These are phyloP conservation scores for Galeopsis tetrahit DNA, from an alignment of 257 asterid genomes.

Conservation along the genomic window DNA sequence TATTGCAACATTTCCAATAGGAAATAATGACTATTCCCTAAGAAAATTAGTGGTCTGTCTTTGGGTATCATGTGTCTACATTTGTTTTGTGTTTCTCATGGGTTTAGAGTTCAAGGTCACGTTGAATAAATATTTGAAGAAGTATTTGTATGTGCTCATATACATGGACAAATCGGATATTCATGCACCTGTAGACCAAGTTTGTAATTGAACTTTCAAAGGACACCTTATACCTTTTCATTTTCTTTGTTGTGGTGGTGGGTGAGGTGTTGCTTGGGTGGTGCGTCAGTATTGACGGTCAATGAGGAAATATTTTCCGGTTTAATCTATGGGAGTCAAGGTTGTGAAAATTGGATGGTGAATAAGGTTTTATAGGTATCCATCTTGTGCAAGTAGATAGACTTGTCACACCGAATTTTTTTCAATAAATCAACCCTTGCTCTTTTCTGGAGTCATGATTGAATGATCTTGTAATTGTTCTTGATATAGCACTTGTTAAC, in stretches of 20 bases:
- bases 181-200: not conserved
- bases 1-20: not conserved
- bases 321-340: not conserved
- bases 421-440: not conserved
- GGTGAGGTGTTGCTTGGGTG: not conserved
- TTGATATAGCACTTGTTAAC: too few relatives aligned
- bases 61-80: not conserved
- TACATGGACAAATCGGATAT: not conserved
- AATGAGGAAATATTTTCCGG: not conserved
- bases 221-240: not conserved
- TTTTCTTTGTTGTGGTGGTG: not conserved
- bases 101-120: not conserved
- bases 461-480: not conserved
- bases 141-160: not conserved
- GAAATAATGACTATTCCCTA: not conserved
- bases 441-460: not conserved
- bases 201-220: not conserved
- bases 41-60: conserved; percentile 2
- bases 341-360: not conserved
- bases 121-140: not conserved
- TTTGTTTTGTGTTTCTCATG: not conserved
- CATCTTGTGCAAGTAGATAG: too few relatives aligned
- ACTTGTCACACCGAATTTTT: too few relatives aligned
- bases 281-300: not conserved
- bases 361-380: not conserved